These are phyloP conservation scores for Jamesozyma lodderae DNA, from an alignment of 805 yeast species.

Conservation along the genomic window DNA sequence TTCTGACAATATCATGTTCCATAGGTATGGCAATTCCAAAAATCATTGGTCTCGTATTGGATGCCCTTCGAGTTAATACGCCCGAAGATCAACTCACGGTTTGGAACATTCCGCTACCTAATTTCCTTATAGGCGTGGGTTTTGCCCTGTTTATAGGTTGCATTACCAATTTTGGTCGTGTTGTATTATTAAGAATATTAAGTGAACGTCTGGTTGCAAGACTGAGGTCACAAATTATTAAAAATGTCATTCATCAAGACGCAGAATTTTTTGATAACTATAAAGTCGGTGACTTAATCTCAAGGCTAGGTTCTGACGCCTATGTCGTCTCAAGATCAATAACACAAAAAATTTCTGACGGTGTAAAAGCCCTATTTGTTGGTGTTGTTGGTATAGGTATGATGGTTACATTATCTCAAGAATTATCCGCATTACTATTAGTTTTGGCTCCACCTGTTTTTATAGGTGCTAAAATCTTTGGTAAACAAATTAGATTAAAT, in stretches of 20 bases:
- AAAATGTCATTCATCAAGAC: constrained; percentile 75
- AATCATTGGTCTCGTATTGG: constrained; percentile 47
- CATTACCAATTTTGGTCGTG: constrained; percentile 63
- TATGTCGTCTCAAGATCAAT: constrained; percentile 81
- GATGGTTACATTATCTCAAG: constrained; percentile 82
- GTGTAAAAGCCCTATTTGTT: constrained; percentile 69
- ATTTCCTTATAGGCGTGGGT: constrained; percentile 53
- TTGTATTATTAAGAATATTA: constrained; percentile 41
- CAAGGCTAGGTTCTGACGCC: constrained; percentile 83
- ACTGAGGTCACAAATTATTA: constrained; percentile 66
- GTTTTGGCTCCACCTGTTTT: constrained; percentile 75
- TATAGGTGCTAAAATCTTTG: constrained; percentile 71
- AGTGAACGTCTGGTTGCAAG: constrained; percentile 87
- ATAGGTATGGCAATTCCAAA: constrained; percentile 48
- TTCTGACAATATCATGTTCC: constrained; percentile 40
- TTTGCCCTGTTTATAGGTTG: constrained; percentile 58
- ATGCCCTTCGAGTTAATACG: constrained; percentile 30
- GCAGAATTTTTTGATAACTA: constrained; percentile 91
- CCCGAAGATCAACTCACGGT: constrained; percentile 3
- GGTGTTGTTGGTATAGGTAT: constrained; percentile 81
- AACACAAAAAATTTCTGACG: constrained; percentile 88
- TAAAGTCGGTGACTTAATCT: constrained; percentile 87
- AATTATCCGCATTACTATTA: constrained; percentile 71
- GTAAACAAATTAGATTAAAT: constrained; percentile 65
- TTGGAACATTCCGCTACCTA: constrained; percentile 24